A percentile compares a stretch with the other conserved stretches of the same genome.
These are phyloP conservation scores for Penicillium sp. DNA, from an alignment of 2,329 filamentous ascomycete species.

Conservation along the genomic window DNA sequence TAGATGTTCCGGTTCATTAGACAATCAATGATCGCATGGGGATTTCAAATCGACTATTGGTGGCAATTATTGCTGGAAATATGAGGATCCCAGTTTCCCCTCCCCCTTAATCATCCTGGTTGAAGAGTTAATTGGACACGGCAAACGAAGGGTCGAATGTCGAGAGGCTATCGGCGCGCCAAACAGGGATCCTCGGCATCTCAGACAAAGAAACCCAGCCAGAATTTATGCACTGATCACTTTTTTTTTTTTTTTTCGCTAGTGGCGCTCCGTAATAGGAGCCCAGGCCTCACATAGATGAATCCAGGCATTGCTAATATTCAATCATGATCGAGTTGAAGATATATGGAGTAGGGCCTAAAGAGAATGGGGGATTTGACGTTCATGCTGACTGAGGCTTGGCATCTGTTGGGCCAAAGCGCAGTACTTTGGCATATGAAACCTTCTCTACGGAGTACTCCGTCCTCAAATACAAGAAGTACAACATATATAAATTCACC, in stretches of 20 bases:
- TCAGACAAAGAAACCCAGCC: slow-evolving; percentile 9
- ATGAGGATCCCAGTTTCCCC: background rate
- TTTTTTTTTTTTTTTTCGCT: background rate
- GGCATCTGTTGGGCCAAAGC: background rate
- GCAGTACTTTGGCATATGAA: background rate
- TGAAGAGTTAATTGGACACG: background rate
- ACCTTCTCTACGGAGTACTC: background rate
- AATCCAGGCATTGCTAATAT: background rate
- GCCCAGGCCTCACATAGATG: background rate
- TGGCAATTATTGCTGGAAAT: background rate
- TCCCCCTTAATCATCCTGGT: background rate
- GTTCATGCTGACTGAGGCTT: background rate
- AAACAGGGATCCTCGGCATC: slow-evolving; percentile 6
- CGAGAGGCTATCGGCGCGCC: background rate
- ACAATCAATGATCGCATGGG: background rate
- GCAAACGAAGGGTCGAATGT: background rate
- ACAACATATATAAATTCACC: background rate
- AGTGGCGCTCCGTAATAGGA: background rate
- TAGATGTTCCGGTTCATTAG: background rate
- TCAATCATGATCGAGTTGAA: background rate
- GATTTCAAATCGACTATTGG: background rate
- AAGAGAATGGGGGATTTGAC: background rate
- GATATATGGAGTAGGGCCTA: background rate
- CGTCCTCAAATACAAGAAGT: background rate
- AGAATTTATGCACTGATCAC: slow-evolving; percentile 1